Conservation (phyloP, 805 yeast genomes). For the Naumovozyma baii region DNA sequence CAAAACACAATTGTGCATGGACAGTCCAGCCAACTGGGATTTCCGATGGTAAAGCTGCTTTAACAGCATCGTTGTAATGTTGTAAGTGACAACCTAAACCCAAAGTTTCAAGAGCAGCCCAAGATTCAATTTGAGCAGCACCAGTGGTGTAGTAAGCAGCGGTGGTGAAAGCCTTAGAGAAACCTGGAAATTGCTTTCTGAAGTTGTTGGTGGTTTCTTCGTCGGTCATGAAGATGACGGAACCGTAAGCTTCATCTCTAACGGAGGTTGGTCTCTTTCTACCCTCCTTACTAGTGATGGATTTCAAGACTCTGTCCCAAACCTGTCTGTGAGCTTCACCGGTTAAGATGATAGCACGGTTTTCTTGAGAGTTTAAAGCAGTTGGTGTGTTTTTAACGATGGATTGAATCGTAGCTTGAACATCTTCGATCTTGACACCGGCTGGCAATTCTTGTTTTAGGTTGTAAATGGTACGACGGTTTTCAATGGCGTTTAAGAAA, state of each 20-base stretch:
- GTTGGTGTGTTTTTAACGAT: constrained; percentile 41
- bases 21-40: constrained; percentile 38
- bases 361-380: constrained; percentile 41
- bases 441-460: constrained; percentile 37
- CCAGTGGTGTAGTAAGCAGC: constrained; percentile 40
- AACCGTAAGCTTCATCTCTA: constrained; percentile 40
- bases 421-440: constrained; percentile 32
- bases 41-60: constrained; percentile 31
- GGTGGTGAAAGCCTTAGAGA: constrained; percentile 36
- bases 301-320: constrained; percentile 36
- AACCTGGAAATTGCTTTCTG: constrained; percentile 36
- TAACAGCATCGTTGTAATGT: constrained; percentile 41
- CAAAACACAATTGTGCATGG: constrained; percentile 43
- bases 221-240: constrained; percentile 42
- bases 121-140: constrained; percentile 41
- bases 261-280: constrained; percentile 36
- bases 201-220: constrained; percentile 31
- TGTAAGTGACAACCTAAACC: constrained; percentile 45
- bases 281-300: constrained; percentile 31
- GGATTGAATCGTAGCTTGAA: constrained; percentile 33
- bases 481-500: constrained; percentile 27
- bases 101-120: constrained; percentile 38
- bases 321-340: constrained; percentile 38
- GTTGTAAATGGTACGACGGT: constrained; percentile 41
- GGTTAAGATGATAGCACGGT: constrained; percentile 39